Conservation (phyloP, 176 grass and related monocot species). For the Tillandsia fasciculata region DNA sequence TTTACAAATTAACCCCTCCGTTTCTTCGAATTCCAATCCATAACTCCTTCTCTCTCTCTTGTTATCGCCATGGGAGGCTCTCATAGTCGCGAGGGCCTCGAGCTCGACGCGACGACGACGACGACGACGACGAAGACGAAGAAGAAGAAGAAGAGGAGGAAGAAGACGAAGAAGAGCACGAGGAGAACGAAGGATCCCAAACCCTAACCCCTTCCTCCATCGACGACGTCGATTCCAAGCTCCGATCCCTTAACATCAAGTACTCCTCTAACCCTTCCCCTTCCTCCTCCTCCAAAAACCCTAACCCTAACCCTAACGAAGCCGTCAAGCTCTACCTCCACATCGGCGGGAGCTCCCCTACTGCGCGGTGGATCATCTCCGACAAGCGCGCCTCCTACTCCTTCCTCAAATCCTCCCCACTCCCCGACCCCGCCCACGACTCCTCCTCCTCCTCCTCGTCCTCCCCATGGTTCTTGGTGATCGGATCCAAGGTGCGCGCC, state of each 20-base stretch:
- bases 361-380: constrained; percentile 54
- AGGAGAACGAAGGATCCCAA: constrained; percentile 1
- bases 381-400: constrained; percentile 47
- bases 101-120: constrained; percentile 57
- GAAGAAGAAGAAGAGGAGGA: constrained; percentile 35
- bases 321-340: constrained; percentile 70
- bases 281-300: constrained; percentile 8
- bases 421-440: background rate
- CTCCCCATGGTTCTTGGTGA: constrained; percentile 50
- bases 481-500: constrained; percentile 47
- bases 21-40: too few species aligned
- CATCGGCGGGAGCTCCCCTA: constrained; percentile 56
- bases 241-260: constrained; percentile 64
- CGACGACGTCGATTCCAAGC: constrained; percentile 54
- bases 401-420: constrained; percentile 35
- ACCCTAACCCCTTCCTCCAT: constrained; percentile 29
- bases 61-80: constrained; percentile 52
- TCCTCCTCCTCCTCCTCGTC: constrained; percentile 3
- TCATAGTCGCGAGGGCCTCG: constrained; percentile 82
- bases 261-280: constrained; percentile 21
- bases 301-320: background rate
- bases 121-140: constrained; percentile 34
- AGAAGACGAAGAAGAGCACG: background rate
- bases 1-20: too few species aligned
- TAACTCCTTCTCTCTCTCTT: background rate